These are phyloP conservation scores for Xylaria sp. DNA, from an alignment of 2,329 filamentous ascomycete species.

Conservation along the genomic window DNA sequence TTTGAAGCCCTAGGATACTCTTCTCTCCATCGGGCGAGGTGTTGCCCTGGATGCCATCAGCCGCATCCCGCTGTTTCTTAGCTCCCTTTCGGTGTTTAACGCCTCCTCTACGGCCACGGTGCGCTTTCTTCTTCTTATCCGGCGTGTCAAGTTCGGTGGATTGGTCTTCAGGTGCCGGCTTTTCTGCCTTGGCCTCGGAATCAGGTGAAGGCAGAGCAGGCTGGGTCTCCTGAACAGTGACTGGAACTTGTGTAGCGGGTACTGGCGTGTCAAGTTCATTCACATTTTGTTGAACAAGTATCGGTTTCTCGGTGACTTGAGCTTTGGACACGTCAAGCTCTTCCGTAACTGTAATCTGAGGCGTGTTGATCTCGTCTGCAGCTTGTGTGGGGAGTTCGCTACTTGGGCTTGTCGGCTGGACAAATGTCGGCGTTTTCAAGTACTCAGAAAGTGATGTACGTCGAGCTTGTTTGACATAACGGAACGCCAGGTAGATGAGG, in stretches of 20 bases:
- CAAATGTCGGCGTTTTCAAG: slow-evolving; percentile 21
- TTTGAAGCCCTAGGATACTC: slow-evolving; percentile 59
- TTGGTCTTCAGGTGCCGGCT: slow-evolving; percentile 25
- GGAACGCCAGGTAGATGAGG: slow-evolving; percentile 38
- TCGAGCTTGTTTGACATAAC: slow-evolving; percentile 42
- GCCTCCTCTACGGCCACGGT: slow-evolving; percentile 67
- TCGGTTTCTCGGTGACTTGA: slow-evolving; percentile 2
- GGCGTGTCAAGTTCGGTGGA: slow-evolving; percentile 29
- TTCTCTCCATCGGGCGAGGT: slow-evolving; percentile 31
- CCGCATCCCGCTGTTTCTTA: slow-evolving; percentile 48
- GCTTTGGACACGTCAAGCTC: background rate
- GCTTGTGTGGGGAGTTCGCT: slow-evolving; percentile 4
- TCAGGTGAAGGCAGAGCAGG: slow-evolving; percentile 20
- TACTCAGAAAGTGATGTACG: slow-evolving; percentile 21
- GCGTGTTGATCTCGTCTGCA: background rate
- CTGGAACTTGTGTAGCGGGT: background rate
- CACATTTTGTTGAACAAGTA: background rate
- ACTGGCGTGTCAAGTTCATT: background rate
- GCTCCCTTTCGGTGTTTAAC: slow-evolving; percentile 60
- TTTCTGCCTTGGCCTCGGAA: slow-evolving; percentile 12
- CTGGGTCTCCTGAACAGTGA: slow-evolving; percentile 16
- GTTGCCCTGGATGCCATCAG: slow-evolving; percentile 47
- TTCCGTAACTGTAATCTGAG: slow-evolving; percentile 4
- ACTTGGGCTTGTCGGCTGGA: slow-evolving; percentile 19
- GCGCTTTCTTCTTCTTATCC: slow-evolving; percentile 60